These are phyloP conservation scores for Spiraea crenata DNA, from an alignment of 331 rosid species.

Conservation along the genomic window DNA sequence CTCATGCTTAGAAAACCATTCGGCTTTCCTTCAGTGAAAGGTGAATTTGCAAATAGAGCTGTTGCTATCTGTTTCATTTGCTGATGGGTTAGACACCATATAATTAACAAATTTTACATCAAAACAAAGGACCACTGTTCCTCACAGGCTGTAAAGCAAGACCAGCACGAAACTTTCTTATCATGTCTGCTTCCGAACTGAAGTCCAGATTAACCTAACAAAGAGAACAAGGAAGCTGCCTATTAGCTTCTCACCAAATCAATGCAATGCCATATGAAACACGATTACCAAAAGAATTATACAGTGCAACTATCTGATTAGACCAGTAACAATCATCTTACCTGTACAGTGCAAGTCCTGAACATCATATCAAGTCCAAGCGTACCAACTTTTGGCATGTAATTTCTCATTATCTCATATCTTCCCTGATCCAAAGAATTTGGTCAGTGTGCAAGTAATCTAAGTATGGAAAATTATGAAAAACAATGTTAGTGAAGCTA, in stretches of 20 bases:
- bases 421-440: conserved; percentile 77
- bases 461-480: background rate
- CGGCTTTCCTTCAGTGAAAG: conserved; percentile 93
- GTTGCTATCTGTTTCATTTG: conserved; percentile 80
- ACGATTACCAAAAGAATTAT: background rate
- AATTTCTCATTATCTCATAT: conserved; percentile 86
- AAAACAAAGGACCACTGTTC: conserved; percentile 26
- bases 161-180: conserved; percentile 89
- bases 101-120: conserved; percentile 18
- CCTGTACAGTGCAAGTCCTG: conserved; percentile 99
- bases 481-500: background rate
- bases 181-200: conserved; percentile 90
- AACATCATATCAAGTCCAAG: conserved; percentile 99
- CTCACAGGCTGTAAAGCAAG: conserved; percentile 97
- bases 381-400: conserved; percentile 98
- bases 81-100: conserved; percentile 30
- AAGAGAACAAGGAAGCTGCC: conserved; percentile 12
- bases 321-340: conserved; percentile 30
- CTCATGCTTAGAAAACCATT: conserved; percentile 95
- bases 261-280: conserved; percentile 12
- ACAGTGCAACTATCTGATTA: conserved; percentile 5
- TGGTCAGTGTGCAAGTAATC: conserved; percentile 32
- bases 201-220: conserved; percentile 91
- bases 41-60: conserved; percentile 95
- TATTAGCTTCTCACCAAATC: conserved; percentile 12